Percentiles rank a stretch among this genome's conserved stretches.
These are phyloP conservation scores for Colletotrichum chrysophilum DNA, from an alignment of 2,329 filamentous ascomycete genomes.

Conservation along the genomic window DNA sequence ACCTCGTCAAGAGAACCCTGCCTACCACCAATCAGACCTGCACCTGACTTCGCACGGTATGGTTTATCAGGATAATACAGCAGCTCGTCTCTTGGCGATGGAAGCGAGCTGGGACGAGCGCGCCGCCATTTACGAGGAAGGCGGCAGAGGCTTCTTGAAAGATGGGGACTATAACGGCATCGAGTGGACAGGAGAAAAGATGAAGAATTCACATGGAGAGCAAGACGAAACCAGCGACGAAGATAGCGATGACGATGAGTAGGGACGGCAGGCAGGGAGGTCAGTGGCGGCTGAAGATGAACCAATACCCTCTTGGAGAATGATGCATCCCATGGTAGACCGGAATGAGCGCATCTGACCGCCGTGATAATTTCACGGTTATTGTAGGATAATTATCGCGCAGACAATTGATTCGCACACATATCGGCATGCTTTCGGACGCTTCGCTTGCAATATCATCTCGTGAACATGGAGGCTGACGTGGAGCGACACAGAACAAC, in stretches of 20 bases:
- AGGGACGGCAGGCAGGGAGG: background rate
- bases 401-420: background rate
- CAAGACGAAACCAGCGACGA: background rate
- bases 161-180: background rate
- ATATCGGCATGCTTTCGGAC: background rate
- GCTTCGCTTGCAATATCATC: background rate
- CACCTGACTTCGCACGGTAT: rapidly evolving
- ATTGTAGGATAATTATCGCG: background rate
- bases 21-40: background rate
- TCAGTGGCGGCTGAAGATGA: background rate
- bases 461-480: background rate
- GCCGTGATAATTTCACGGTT: background rate
- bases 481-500: background rate
- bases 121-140: background rate
- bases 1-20: background rate
- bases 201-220: background rate
- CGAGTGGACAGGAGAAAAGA: background rate
- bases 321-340: background rate
- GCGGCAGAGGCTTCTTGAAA: background rate
- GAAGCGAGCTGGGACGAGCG: background rate
- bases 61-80: background rate
- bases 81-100: background rate
- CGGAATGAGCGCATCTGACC: background rate
- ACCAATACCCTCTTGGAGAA: background rate
- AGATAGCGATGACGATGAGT: background rate